phyloP scores from a whole-genome alignment of 768 basidiomycete genomes.

The Tremella fuciformis region DNA sequence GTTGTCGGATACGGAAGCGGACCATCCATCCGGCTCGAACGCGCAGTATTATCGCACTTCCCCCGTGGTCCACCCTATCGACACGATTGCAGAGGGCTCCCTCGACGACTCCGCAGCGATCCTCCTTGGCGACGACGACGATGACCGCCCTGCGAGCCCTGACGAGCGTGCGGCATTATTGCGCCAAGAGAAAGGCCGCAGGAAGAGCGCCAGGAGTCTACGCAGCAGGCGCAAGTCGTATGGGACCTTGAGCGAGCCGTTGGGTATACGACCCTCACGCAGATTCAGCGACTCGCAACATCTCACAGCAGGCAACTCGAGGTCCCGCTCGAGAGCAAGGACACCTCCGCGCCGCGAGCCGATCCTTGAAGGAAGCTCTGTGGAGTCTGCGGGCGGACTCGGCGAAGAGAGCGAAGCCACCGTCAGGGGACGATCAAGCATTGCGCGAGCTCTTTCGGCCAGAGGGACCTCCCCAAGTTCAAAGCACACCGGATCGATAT shows the following conservation, averaged over 20 bases:
- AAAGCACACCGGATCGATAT: neutral
- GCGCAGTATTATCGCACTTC: neutral
- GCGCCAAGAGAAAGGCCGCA: conserved; percentile 15
- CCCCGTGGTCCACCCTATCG: conserved; percentile 20
- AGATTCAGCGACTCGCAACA: conserved; percentile 1
- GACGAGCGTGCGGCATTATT: conserved; percentile 19
- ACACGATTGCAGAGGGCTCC: conserved; percentile 28
- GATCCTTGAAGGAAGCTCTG: neutral
- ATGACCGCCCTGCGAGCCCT: conserved; percentile 6
- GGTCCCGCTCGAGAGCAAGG: conserved; percentile 38
- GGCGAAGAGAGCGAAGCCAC: neutral
- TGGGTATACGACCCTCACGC: conserved; percentile 9
- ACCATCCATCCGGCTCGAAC: neutral
- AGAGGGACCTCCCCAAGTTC: neutral
- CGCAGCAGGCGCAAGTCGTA: conserved; percentile 18
- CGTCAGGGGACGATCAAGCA: neutral
- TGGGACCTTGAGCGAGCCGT: conserved; percentile 24
- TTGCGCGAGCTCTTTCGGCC: conserved; percentile 2
- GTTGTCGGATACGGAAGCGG: conserved; percentile 9
- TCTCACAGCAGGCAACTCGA: conserved; percentile 25
- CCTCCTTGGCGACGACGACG: conserved; percentile 31
- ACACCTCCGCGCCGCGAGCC: conserved; percentile 34
- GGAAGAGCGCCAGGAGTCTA: conserved; percentile 5
- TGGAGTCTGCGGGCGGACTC: conserved; percentile 1
- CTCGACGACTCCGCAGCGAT: conserved; percentile 33